These are phyloP conservation scores for Ulvella scutata DNA, from an alignment of 139 green algal genomes.

Conservation along the genomic window DNA sequence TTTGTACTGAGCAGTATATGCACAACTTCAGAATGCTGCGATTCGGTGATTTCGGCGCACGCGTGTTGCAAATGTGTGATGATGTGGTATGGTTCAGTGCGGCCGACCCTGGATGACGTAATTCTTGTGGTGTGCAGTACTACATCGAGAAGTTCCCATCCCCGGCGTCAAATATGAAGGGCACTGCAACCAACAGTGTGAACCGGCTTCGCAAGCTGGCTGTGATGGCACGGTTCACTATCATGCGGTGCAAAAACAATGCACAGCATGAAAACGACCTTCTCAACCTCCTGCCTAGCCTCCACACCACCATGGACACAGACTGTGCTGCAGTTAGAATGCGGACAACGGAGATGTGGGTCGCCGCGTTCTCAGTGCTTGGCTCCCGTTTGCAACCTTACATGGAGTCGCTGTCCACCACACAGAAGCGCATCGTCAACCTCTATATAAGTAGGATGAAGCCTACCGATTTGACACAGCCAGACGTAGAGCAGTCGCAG, in stretches of 20 bases:
- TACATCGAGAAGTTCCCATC: conserved; percentile 2
- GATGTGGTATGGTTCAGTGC: too few relatives aligned
- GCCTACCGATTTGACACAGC: too few relatives aligned
- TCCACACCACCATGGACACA: background rate
- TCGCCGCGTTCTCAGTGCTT: background rate
- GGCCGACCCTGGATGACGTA: too few relatives aligned
- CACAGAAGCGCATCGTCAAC: background rate
- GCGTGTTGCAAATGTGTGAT: too few relatives aligned
- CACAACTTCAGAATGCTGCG: too few relatives aligned
- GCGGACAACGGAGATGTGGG: background rate
- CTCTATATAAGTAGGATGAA: background rate
- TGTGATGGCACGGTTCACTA: background rate
- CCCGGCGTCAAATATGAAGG: background rate
- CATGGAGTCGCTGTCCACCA: background rate
- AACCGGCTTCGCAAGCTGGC: conserved; percentile 1
- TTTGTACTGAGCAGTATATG: too few relatives aligned
- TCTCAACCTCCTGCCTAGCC: background rate
- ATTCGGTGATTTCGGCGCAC: too few relatives aligned
- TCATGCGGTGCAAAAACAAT: background rate
- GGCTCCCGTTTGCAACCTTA: background rate
- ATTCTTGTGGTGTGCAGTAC: conserved; percentile 2
- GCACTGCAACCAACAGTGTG: background rate
- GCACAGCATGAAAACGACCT: background rate
- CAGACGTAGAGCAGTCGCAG: too few relatives aligned
- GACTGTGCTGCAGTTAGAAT: background rate